Base-by-base conservation (phyloP, 192 early-diverging fungal species). In the Coemansia umbellata region DNA sequence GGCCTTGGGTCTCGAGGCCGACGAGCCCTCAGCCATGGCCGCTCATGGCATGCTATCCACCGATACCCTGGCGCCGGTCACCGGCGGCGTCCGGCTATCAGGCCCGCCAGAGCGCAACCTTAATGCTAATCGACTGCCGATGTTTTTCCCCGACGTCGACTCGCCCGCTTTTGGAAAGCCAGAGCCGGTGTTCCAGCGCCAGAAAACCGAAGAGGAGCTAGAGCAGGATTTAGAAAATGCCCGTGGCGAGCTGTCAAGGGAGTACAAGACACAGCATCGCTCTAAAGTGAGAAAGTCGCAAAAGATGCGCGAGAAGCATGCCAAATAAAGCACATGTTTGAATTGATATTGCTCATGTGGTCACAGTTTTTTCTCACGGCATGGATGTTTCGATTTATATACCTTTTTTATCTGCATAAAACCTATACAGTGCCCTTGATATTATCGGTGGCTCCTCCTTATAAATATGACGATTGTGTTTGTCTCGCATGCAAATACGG, bases 131-230 rank as follows among this genome's bases (percentile, higher is more conserved):
- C 60, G 66, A 8, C 50, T 75, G 31, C 72, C 72, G 0, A 28
- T 33, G 61, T 75, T 75, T 48, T 75, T 75, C 49, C 50, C 60
- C 0, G 66, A 75, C 50, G 32, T 61, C 19, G 72, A 75, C 19
- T 50, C 72, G 19, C 56, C 66, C 5, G 35, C 43, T 22, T 75
- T 75, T 26, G 64, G 19, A 23, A 37, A 48, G n/a, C 72, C 72
- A 1, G 72, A 75, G 52, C 41, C 72, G 1, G 50, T 33, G 33
- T 75, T 75, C 72, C 72, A 65, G 61, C 60, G 72, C 15, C 72
- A 75, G 22, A 64, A 64, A 54, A 64, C 65, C 28, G 65, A 67
- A 15, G 72, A 75, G 51, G 72, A 75, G 54, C 61, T 75, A 31
- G 60, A 75, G 24, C 53, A 33, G 22, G 65, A 68, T 17, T 50